Evolutionary conservation across 208 protist genomes (phyloP), one percentile per base, ranked within the genome.

Genomic region (Herpetomonas samuelpessoai): DNA sequence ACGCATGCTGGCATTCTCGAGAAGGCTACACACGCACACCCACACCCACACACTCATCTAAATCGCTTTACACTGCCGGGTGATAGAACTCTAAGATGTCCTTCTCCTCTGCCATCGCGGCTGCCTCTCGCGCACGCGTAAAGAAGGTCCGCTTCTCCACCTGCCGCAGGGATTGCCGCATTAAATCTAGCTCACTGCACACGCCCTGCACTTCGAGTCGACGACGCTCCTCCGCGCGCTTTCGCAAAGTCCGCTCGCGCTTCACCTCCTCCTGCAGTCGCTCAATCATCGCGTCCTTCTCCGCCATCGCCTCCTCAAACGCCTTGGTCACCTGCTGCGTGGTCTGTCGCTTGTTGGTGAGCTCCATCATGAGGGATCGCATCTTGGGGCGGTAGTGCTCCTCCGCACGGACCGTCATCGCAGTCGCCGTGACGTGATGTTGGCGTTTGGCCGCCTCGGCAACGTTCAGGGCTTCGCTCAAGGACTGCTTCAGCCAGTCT

Each of bases 61-160:
- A 3, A 31, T 29, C 25, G 25, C 38, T 2, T 62, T 45, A 28
- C 47, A 57, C 16, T 67, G 50, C 6, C 49, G 10, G 60, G 27
- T 48, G 50, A 24, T 69, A 85, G 50, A 72, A 57, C 4, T 62
- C 58, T 31, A 70, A 64, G 52, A 83, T 45, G 50, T 63, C 49
- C 16, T 41, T 16, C 61, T 66, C 47, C 28, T 46, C 65, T 25
- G 41, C 52, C 21, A 57, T 69, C 0, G 67, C 52, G 1, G 54
- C 58, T 28, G 65, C 62, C 31, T 70, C 71, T 2, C 71, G 62
- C 14, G 57, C 60, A 3, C 73, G 54, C 12, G 76, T 67, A 67
- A 79, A 91, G 59, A 83, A 91, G 55, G 91, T 71, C 19, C 69
- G 62, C 57, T 86, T 87, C 69, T 93, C 81, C 76, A 93, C 79